Base-by-base conservation (phyloP, 495 filamentous ascomycete species). In the Xylona heveae region DNA sequence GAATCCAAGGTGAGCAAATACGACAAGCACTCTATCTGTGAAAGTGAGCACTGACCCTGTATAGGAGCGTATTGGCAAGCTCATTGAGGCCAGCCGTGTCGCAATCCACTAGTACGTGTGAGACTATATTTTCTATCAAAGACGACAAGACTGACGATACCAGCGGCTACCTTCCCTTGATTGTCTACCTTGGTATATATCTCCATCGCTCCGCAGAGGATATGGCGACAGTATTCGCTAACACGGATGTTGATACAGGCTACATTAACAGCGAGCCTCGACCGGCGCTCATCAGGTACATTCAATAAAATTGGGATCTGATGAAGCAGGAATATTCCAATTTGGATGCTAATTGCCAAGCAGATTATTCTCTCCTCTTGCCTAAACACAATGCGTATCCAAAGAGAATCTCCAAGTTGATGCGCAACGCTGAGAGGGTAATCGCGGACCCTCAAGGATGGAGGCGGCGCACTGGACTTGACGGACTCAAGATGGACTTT, bases 41-140 rank as follows among this genome's bases (percentile, higher is more conserved):
- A 31, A 32, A 19, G 36, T 38, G 14, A 44, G 30, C 20, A 34
- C 24, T 35, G 19, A 6, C 14, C 16, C n/a, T 13, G 10, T 19
- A 46, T 39, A 94, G 88, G 88, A 97, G 68, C 79, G 88, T 59
- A 92, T 95, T 55, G 70, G 80, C 45, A 83, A 79, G 58, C 62
- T 93, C 50, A 81, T 97, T 46, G 88, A 97, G 51, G 60, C 93
- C 50, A 90, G 82, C 33, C 70, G 85, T 38, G 71, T 95, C 41
- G 81, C 80, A n/a, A 77, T 97, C 49, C 88, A 97, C 61, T 97
- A 95, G 84, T 92, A 68, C 29, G 69, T 40, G 15, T n/a, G n/a
- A n/a, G n/a, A n/a, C n/a, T n/a, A n/a, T n/a, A n/a, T n/a, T n/a
- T n/a, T n/a, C n/a, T n/a, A n/a, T n/a, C n/a, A n/a, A n/a, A n/a